Evolutionary conservation across 768 basidiomycete species (phyloP).

Genomic region (Boletales sp.): DNA sequence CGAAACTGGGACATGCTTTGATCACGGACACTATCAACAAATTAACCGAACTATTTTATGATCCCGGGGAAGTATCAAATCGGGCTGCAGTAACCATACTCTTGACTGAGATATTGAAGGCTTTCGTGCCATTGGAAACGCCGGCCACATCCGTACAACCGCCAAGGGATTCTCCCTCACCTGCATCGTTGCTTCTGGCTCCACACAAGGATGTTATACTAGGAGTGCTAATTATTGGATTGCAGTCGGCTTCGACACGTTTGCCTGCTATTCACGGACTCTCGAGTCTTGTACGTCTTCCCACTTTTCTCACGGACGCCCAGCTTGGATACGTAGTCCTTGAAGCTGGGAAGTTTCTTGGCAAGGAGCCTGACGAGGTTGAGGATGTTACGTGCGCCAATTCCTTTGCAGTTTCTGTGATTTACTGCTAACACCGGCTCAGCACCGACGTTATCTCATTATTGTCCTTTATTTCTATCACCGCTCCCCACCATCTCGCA

Average conservation of each 20-base stretch:
- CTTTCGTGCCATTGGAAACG: slow-evolving; percentile 23
- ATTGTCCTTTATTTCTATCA: slow-evolving; percentile 56
- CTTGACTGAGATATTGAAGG: slow-evolving; percentile 61
- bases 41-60: slow-evolving; percentile 70
- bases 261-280: slow-evolving; percentile 63
- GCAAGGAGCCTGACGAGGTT: slow-evolving; percentile 43
- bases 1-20: slow-evolving; percentile 63
- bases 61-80: slow-evolving; percentile 64
- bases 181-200: slow-evolving; percentile 38
- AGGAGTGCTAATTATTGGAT: slow-evolving; percentile 56
- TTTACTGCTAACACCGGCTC: slow-evolving; percentile 1
- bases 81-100: slow-evolving; percentile 64
- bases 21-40: slow-evolving; percentile 69
- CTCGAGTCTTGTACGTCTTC: slow-evolving; percentile 61
- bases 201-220: slow-evolving; percentile 77
- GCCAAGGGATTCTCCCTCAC: slow-evolving; percentile 28
- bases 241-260: slow-evolving; percentile 49
- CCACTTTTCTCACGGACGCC: slow-evolving; percentile 57
- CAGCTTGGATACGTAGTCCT: slow-evolving; percentile 82
- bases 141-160: background rate
- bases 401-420: background rate
- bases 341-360: slow-evolving; percentile 65
- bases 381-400: slow-evolving; percentile 48
- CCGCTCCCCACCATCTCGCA: slow-evolving; percentile 62
- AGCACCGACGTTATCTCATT: slow-evolving; percentile 62